Conservation (phyloP, 768 basidiomycete genomes). For the Pholiota microspora region DNA sequence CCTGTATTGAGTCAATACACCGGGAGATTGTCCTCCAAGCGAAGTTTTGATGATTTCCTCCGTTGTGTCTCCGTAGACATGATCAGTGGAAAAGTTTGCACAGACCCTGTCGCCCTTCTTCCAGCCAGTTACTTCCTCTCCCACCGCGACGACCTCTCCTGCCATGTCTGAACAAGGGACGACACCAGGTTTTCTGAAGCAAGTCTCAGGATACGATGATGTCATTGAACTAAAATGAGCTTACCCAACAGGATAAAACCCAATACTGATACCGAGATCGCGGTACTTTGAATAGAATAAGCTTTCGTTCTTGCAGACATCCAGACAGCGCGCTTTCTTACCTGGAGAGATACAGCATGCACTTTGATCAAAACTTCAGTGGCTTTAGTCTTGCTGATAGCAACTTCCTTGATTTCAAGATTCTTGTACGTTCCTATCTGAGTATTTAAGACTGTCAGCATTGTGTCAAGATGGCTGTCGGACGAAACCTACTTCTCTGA, state of each 20-base stretch:
- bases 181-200: slow-evolving; percentile 13
- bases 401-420: slow-evolving; percentile 23
- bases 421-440: slow-evolving; percentile 22
- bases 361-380: slow-evolving; percentile 55
- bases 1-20: slow-evolving; percentile 54
- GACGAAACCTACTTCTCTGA: background rate
- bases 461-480: background rate
- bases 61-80: slow-evolving; percentile 42
- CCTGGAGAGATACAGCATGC: slow-evolving; percentile 56
- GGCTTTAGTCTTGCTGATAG: slow-evolving; percentile 32
- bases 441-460: background rate
- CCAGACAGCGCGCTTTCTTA: slow-evolving; percentile 9
- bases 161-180: slow-evolving; percentile 52
- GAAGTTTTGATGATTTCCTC: slow-evolving; percentile 30
- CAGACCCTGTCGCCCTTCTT: slow-evolving; percentile 55
- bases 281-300: slow-evolving; percentile 36
- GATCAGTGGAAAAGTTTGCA: slow-evolving; percentile 49
- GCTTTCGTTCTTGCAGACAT: background rate
- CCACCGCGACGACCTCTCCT: slow-evolving; percentile 52
- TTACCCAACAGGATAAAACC: slow-evolving; percentile 34
- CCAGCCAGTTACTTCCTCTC: slow-evolving; percentile 44
- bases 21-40: slow-evolving; percentile 48
- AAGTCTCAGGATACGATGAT: background rate
- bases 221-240: background rate
- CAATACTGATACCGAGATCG: slow-evolving; percentile 42